Percentiles rank a stretch among this genome's conserved stretches.
Conservation (phyloP, 345 rosid species). For the Salix purpurea region DNA sequence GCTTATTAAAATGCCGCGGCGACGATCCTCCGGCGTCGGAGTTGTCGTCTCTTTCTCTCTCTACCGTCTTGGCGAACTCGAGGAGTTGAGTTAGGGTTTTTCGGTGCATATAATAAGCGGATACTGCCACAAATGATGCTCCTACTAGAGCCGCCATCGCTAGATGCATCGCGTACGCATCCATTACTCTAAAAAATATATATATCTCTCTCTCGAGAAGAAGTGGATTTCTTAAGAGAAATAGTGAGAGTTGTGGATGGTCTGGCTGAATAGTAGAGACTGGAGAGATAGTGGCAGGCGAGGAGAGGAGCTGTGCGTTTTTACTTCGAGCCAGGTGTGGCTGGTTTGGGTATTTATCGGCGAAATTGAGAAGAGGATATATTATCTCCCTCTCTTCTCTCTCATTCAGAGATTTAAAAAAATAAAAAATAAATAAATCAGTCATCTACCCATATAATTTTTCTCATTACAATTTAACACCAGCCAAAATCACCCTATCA, state of each 20-base stretch:
- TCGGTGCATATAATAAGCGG: conserved; percentile 87
- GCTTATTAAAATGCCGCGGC: conserved; percentile 39
- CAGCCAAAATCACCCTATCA: not conserved
- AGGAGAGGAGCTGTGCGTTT: not conserved
- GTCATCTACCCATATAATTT: not conserved
- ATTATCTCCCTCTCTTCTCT: not conserved
- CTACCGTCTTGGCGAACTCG: conserved; percentile 79
- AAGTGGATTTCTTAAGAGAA: not conserved
- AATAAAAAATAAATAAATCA: not conserved
- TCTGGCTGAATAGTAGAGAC: not conserved
- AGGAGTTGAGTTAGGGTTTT: conserved; percentile 86
- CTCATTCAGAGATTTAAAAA: not conserved
- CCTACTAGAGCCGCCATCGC: conserved; percentile 98
- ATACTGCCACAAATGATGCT: conserved; percentile 89
- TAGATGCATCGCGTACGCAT: conserved; percentile 64
- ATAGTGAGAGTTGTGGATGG: not conserved
- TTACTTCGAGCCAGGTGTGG: not conserved
- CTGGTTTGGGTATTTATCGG: conserved; percentile 20
- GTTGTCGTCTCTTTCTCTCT: conserved; percentile 48
- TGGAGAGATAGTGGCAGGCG: not conserved
- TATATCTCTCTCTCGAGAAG: not conserved
- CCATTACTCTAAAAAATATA: conserved; percentile 41
- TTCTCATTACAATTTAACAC: not conserved
- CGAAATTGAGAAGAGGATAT: not conserved
- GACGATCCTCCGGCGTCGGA: conserved; percentile 40